These are phyloP conservation scores for Anacardium occidentale DNA, from an alignment of 345 rosid species.

Conservation along the genomic window DNA sequence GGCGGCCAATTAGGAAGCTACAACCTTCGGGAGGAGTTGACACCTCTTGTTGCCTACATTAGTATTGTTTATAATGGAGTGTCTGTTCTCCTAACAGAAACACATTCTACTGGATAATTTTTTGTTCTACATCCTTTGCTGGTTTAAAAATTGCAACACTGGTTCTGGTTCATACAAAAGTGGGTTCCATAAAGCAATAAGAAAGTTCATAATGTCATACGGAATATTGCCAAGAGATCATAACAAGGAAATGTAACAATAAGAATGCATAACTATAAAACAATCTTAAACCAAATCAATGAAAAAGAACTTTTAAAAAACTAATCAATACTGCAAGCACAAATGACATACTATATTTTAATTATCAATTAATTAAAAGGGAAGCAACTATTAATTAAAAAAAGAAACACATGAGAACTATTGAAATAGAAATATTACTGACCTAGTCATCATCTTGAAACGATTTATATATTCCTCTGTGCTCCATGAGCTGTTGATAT, in stretches of 20 bases:
- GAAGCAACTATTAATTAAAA: not conserved
- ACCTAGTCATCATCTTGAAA: constrained; percentile 99
- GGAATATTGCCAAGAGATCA: not conserved
- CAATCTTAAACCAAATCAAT: not conserved
- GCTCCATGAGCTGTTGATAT: constrained; percentile 77
- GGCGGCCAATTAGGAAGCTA: no score
- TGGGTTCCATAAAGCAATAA: not conserved
- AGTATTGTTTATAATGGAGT: no score
- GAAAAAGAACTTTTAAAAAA: not conserved
- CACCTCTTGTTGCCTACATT: no score
- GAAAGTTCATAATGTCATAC: not conserved
- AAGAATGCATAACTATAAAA: not conserved
- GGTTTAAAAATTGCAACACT: not conserved
- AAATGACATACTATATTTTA: no score
- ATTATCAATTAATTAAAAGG: constrained; percentile 5
- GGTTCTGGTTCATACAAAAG: not conserved
- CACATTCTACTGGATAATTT: not conserved
- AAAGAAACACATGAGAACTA: no score
- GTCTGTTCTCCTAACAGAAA: no score
- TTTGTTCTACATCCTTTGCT: not conserved
- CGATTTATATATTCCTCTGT: constrained; percentile 85
- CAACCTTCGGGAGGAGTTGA: no score
- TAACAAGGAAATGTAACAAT: not conserved
- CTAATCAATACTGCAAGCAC: constrained; percentile 8
- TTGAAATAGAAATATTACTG: constrained; percentile 16